Percentiles rank a stretch among this genome's conserved stretches.
phyloP scores from a whole-genome alignment of 371 early-diverging fungal species.

The Actinomortierella ambigua region DNA sequence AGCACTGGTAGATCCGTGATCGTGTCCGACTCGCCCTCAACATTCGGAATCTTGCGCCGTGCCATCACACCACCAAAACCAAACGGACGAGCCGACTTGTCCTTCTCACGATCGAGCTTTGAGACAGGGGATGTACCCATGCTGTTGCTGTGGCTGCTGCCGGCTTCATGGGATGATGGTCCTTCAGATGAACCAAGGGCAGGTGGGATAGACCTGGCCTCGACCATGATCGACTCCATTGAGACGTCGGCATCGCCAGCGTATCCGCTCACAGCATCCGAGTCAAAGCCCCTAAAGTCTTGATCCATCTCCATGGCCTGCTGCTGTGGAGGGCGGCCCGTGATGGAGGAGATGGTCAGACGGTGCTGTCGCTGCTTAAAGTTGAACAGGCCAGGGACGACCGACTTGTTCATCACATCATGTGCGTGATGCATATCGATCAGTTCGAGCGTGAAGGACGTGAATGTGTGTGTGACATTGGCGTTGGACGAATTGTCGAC shows the following conservation, averaged over 20 bases:
- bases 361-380: conserved; percentile 32
- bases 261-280: conserved; percentile 44
- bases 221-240: conserved; percentile 34
- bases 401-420: conserved; percentile 41
- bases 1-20: conserved; percentile 32
- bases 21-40: conserved; percentile 41
- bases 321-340: conserved; percentile 4
- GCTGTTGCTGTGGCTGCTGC: background rate
- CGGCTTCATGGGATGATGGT: conserved; percentile 27
- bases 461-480: conserved; percentile 40
- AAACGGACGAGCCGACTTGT: conserved; percentile 3
- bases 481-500: conserved; percentile 22
- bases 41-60: conserved; percentile 26
- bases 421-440: conserved; percentile 25
- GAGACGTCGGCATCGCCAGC: conserved; percentile 43
- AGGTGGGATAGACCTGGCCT: too few species aligned
- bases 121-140: background rate
- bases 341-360: conserved; percentile 15
- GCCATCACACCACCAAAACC: background rate
- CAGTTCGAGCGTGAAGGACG: conserved; percentile 36
- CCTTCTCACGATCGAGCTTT: conserved; percentile 11
- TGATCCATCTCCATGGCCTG: conserved; percentile 28
- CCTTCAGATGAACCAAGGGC: too few species aligned
- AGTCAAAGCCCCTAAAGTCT: conserved; percentile 36
- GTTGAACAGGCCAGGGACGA: conserved; percentile 30